Conservation (phyloP, 306 rosid genomes). For the Gastrolobium bilobum region DNA sequence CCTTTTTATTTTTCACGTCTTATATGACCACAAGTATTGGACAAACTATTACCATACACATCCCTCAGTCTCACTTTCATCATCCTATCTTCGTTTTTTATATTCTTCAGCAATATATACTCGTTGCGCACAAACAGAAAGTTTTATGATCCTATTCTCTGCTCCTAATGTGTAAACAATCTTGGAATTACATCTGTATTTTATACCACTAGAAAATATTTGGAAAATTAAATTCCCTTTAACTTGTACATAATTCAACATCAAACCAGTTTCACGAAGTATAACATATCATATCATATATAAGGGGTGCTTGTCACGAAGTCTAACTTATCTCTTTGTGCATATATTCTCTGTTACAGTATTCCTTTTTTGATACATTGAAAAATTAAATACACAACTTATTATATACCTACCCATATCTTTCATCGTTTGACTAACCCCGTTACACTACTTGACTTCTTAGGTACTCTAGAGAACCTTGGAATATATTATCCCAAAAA, state of each 20-base stretch:
- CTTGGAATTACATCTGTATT: neutral
- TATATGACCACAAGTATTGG: conserved; percentile 52
- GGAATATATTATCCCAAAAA: too few species aligned
- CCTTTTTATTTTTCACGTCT: conserved; percentile 58
- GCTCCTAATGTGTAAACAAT: neutral
- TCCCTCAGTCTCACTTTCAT: conserved; percentile 18
- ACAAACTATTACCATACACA: neutral
- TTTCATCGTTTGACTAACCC: too few species aligned
- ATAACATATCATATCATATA: neutral
- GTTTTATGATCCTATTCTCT: neutral
- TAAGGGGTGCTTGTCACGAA: too few species aligned
- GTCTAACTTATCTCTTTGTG: too few species aligned
- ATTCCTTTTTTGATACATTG: too few species aligned
- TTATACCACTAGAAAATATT: neutral
- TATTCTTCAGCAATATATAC: neutral
- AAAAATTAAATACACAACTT: too few species aligned
- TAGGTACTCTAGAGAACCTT: too few species aligned
- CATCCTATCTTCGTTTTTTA: neutral
- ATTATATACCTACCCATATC: too few species aligned
- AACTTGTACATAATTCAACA: neutral
- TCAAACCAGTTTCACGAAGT: too few species aligned
- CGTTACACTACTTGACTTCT: neutral
- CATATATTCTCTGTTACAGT: too few species aligned
- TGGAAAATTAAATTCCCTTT: neutral
- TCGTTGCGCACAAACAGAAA: neutral